Base-by-base conservation (phyloP, 2,329 filamentous ascomycete species). In the Myrmaecium sp. region DNA sequence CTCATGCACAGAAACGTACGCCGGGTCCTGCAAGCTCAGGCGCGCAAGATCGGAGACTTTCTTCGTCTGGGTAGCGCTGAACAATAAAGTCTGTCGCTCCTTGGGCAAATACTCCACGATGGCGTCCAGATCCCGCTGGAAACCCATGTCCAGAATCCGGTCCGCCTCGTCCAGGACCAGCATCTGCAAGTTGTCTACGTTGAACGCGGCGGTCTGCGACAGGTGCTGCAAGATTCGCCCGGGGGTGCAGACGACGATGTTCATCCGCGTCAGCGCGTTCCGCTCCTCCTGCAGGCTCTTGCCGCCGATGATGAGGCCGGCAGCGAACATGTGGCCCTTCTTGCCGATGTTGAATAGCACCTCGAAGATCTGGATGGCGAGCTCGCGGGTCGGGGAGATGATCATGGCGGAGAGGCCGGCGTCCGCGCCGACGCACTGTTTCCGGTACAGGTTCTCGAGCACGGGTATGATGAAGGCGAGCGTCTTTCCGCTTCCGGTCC, bases 71-170 rank as follows among this genome's bases (percentile, higher is more conserved):
- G 89, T 98, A 0, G 89, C 89, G 45, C 80, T 91, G 60, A 95
- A 98, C 6, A 98, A 69, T 46, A 98, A 64, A 0, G 89, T 98
- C 54, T 98, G 89, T 34, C 89, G 66, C 15, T 75, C 60, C 40
- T 71, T 74, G 1, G 89, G 89, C 2, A 98, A 61, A 47, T 95
- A 91, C 34, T 92, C 83, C 15, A 98, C 57, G 26, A 98, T 78
- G 1, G 89, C 89, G 52, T 98, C 89, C 3, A 98, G 74, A 1
- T 81, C 81, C 4, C 65, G 62, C 51, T 92, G 76, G 49, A 98
- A 98, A 4, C 89, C 89, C 82, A 95, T 89, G 45, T 98, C 89
- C 66, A 98, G 73, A 44, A 94, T 94, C 20, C 89, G 71, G 51
- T 98, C 89, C 3, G 89, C 89, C 52, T 98, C 89, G 42, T 98